Conservation (phyloP, 2,329 filamentous ascomycete species). For the Pezicula carpinea region DNA sequence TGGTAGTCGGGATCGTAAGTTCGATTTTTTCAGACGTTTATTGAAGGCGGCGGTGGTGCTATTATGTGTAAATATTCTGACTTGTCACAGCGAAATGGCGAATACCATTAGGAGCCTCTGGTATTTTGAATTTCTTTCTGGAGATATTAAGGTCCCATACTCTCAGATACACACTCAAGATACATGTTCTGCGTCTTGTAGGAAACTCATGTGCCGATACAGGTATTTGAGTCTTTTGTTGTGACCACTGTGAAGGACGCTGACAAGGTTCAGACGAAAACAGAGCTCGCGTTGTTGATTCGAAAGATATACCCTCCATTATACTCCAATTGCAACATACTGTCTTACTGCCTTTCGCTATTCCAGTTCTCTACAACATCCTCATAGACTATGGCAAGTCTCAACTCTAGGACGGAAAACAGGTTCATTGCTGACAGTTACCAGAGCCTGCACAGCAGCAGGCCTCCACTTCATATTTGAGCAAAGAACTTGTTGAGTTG, state of each 20-base stretch:
- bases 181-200: constrained; percentile 52
- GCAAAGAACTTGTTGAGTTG: constrained; percentile 42
- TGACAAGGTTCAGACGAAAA: constrained; percentile 46
- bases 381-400: constrained; percentile 57
- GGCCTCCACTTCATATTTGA: constrained; percentile 48
- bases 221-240: constrained; percentile 30
- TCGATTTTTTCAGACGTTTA: constrained; percentile 1
- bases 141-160: constrained; percentile 36
- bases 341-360: constrained; percentile 45
- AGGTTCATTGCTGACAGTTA: constrained; percentile 11
- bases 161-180: constrained; percentile 39
- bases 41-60: not conserved
- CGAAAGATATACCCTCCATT: constrained; percentile 42
- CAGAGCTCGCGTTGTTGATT: constrained; percentile 48
- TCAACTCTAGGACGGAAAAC: not conserved
- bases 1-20: constrained; percentile 50
- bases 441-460: constrained; percentile 49
- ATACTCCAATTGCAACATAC: constrained; percentile 42
- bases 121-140: constrained; percentile 53
- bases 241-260: not conserved
- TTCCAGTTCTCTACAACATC: constrained; percentile 59
- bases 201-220: constrained; percentile 62
- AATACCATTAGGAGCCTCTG: constrained; percentile 51
- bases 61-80: not conserved
- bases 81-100: constrained; percentile 48